Evolutionary conservation across 805 yeast genomes (phyloP).

Genomic region (Wickerhamomyces bisporus): DNA sequence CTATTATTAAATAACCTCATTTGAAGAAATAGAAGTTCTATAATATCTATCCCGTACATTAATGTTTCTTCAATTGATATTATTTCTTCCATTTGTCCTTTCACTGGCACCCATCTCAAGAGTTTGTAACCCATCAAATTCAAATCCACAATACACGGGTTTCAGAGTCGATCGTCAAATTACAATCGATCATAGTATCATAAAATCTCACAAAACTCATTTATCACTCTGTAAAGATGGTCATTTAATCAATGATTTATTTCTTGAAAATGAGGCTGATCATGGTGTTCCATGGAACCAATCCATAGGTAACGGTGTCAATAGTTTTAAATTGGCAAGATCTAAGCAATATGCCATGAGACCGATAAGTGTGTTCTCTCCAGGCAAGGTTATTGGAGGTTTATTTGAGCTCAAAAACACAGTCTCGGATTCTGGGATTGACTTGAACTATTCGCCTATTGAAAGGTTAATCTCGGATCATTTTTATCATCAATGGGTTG

Average conservation of each 20-base stretch:
- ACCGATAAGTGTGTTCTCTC: constrained; percentile 35
- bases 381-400: constrained; percentile 47
- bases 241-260: constrained; percentile 1
- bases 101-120: constrained; percentile 1
- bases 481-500: constrained; percentile 13
- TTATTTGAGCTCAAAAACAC: constrained; percentile 36
- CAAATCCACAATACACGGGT: constrained; percentile 8
- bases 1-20: no score
- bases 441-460: constrained; percentile 7
- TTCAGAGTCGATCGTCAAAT: constrained; percentile 14
- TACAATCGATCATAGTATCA: background rate
- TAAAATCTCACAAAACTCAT: constrained; percentile 7
- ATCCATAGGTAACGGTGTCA: constrained; percentile 6
- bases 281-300: constrained; percentile 13
- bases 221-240: constrained; percentile 13
- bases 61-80: no score
- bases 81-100: background rate
- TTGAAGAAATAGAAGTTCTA: no score
- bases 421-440: constrained; percentile 1
- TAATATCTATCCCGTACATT: no score
- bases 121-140: constrained; percentile 10
- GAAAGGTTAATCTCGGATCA: constrained; percentile 10
- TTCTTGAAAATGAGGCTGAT: background rate
- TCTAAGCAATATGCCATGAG: constrained; percentile 38
- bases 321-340: constrained; percentile 46